Conservation (phyloP, 2,329 filamentous ascomycete species). For the Beauveria bassiana region DNA sequence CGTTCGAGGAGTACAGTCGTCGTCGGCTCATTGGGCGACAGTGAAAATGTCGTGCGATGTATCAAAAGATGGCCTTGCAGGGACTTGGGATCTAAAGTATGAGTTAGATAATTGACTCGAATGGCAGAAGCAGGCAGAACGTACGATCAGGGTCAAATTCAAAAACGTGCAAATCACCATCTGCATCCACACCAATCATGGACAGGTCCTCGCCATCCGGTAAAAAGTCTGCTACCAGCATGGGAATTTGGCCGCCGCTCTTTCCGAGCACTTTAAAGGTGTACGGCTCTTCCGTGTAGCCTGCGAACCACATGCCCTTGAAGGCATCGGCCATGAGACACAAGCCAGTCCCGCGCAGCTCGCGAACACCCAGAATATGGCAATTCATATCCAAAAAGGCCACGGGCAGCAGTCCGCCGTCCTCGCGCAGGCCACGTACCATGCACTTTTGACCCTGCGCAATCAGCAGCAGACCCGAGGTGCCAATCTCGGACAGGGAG, state of each 20-base stretch:
- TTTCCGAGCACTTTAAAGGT: constrained; percentile 92
- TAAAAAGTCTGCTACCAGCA: constrained; percentile 77
- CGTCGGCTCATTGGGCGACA: constrained; percentile 68
- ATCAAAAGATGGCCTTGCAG: constrained; percentile 82
- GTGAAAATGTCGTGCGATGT: constrained; percentile 80
- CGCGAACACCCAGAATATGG: constrained; percentile 80
- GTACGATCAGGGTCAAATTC: constrained; percentile 92
- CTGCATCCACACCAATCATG: constrained; percentile 74
- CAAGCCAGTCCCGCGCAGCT: constrained; percentile 74
- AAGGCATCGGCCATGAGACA: constrained; percentile 83
- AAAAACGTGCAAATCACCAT: constrained; percentile 79
- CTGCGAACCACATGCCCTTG: constrained; percentile 93
- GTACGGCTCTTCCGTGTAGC: constrained; percentile 95
- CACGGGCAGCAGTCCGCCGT: constrained; percentile 83
- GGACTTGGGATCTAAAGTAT: constrained; percentile 71
- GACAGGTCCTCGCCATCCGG: constrained; percentile 77
- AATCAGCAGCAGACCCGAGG: constrained; percentile 78
- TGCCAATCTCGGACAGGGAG: constrained; percentile 74
- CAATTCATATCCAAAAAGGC: constrained; percentile 98
- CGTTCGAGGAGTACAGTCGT: constrained; percentile 69
- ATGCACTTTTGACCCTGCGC: constrained; percentile 97
- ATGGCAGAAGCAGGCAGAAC: constrained; percentile 24
- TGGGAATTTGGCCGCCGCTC: constrained; percentile 67
- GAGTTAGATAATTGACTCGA: constrained; percentile 16
- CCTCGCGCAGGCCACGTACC: constrained; percentile 92